Evolutionary conservation across 148 eudicot genomes (phyloP), one percentile per base, ranked within the genome.

Genomic region (Tetragonia tetragonoides): DNA sequence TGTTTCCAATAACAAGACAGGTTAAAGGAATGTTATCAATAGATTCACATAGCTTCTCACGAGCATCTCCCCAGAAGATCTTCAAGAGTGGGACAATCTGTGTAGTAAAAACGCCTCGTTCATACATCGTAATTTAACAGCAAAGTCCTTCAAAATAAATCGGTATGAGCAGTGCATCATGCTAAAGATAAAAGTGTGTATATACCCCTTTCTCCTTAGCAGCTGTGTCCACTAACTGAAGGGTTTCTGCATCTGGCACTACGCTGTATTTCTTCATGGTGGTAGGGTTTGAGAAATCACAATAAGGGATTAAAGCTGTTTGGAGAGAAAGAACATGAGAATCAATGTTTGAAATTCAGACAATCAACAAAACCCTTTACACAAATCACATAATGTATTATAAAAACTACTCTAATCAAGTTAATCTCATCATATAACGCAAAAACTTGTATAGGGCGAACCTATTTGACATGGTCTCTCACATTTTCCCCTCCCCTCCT

Each of bases 51-150:
- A 95, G 18, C 84, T 93, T 95, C 86, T 93, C 97, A 0, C 99
- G 86, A 39, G 99, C 83, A 88, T 95, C 99, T 71, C 99, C 99
- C 97, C 97, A 95, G 82, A 72, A 95, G 70, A 95, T 85, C 81
- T 95, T 95, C 92, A 95, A 6, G 42, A 90, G 68, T 54, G 88
- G 90, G 40, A 54, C 78, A 66, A 89, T 63, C 98, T 93, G 83
- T 44, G 64, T 41, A 68, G 49, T 41, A 41, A 49, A 14, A 10
- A 46, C 62, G 6, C 15, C 34, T 39, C 24, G 38, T 3, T 59
- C n/a, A 61, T 66, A 63, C 64, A 64, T 47, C 11, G 34, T 42
- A 21, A 2, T 10, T 12, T 10, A 7, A 7, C 41, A 71, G 16
- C 10, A 57, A 44, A 49, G 53, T 49, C 53, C 12, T 49, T 49